A percentile compares a stretch with the other conserved stretches of the same genome.
These are phyloP conservation scores for Cryptomeria japonica DNA, from an alignment of 75 land plant genomes.

Conservation along the genomic window DNA sequence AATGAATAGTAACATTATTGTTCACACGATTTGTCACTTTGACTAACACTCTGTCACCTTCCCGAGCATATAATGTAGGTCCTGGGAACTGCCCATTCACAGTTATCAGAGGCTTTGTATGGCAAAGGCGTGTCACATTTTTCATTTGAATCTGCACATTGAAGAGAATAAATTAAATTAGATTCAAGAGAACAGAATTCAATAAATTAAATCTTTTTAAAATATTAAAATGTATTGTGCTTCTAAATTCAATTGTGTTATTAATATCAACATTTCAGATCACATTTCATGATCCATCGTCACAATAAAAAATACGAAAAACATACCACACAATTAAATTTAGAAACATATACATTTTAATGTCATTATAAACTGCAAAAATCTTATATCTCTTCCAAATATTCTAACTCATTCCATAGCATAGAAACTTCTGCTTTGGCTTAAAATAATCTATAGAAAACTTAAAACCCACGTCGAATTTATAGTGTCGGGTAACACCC, in stretches of 20 bases:
- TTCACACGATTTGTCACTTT: conserved; percentile 47
- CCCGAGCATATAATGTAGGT: conserved; percentile 50
- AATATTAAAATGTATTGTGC: no score
- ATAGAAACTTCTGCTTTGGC: neutral
- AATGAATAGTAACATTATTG: conserved; percentile 57
- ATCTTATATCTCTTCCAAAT: no score
- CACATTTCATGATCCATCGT: no score
- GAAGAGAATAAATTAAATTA: neutral
- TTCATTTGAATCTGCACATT: conserved; percentile 42
- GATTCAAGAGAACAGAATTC: no score
- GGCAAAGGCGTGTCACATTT: conserved; percentile 56
- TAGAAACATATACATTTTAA: no score
- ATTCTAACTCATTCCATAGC: neutral
- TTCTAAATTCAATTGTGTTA: no score
- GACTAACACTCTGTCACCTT: conserved; percentile 57
- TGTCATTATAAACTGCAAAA: no score
- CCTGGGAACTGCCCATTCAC: conserved; percentile 72
- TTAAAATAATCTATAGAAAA: no score
- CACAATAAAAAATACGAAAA: no score
- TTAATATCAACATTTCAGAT: no score
- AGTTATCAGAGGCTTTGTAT: conserved; percentile 46
- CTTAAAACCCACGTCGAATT: conserved; percentile 3
- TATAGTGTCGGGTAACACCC: neutral
- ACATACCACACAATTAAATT: no score
- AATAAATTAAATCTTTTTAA: no score